Conservation (phyloP, 2,329 filamentous ascomycete species). For the Phaeophleospora eucalypticola region DNA sequence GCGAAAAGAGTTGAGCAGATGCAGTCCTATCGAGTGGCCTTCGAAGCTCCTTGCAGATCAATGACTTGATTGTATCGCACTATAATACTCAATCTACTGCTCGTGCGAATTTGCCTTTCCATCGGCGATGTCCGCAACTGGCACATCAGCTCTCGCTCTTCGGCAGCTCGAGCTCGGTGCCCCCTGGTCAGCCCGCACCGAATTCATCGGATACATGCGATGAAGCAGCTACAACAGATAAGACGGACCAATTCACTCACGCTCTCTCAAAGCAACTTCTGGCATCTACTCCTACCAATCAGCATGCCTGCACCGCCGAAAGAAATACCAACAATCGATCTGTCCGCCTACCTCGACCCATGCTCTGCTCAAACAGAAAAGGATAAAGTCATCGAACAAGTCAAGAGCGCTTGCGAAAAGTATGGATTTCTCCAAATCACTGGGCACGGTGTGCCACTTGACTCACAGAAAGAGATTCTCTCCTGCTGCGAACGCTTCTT, state of each 20-base stretch:
- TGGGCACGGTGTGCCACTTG: conserved; percentile 38
- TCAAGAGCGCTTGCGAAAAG: conserved; percentile 38
- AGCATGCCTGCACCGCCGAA: conserved; percentile 1
- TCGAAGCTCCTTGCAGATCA: too few relatives aligned
- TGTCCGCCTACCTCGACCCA: conserved; percentile 36
- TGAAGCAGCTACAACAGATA: too few relatives aligned
- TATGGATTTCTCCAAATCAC: conserved; percentile 44
- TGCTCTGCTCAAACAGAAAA: conserved; percentile 27
- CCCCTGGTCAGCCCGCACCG: too few relatives aligned
- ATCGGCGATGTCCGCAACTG: too few relatives aligned
- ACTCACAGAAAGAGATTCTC: conserved; percentile 17
- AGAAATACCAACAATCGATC: conserved; percentile 39
- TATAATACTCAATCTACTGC: too few relatives aligned
- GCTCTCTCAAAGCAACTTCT: not conserved
- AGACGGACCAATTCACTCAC: too few relatives aligned
- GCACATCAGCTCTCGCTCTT: too few relatives aligned
- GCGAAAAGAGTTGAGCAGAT: conserved; percentile 16
- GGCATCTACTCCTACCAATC: not conserved
- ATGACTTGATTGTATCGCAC: too few relatives aligned
- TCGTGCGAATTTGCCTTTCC: too few relatives aligned
- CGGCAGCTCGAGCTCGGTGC: too few relatives aligned
- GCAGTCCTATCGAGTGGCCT: not conserved
- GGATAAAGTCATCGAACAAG: conserved; percentile 39
- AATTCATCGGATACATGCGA: too few relatives aligned
- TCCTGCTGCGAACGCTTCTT: conserved; percentile 19